phyloP scores from a whole-genome alignment of 2,329 filamentous ascomycete species.

The Scedosporium apiospermum region DNA sequence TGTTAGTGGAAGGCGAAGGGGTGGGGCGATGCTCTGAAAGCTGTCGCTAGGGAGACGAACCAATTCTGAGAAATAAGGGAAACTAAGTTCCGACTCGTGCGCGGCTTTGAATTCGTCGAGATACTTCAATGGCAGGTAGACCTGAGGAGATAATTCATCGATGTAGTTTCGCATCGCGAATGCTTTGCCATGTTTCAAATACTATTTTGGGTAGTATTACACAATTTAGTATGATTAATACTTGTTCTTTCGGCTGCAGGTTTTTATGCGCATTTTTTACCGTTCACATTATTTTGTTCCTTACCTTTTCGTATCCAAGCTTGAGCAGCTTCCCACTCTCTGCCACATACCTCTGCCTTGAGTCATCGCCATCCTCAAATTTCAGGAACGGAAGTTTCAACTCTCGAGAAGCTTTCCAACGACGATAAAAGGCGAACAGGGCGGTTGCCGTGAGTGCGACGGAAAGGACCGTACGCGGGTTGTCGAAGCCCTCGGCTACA shows the following conservation, averaged over 20 bases:
- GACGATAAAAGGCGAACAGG: neutral
- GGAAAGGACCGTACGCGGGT: neutral
- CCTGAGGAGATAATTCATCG: conserved; percentile 1
- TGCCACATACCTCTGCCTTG: conserved; percentile 3
- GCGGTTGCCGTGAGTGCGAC: neutral
- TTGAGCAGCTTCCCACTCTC: conserved; percentile 2
- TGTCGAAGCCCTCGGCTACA: neutral
- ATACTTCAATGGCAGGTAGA: conserved; percentile 2
- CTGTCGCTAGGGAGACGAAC: neutral
- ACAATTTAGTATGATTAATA: neutral
- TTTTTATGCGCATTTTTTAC: neutral
- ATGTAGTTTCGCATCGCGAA: conserved; percentile 5
- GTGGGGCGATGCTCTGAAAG: neutral
- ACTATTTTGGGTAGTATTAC: neutral
- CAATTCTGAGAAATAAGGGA: conserved; percentile 3
- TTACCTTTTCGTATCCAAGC: conserved; percentile 4
- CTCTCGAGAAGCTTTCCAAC: neutral
- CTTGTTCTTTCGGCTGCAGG: neutral
- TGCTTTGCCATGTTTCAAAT: conserved; percentile 5
- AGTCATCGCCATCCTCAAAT: conserved; percentile 4
- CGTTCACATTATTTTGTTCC: neutral
- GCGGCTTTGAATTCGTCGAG: conserved; percentile 3
- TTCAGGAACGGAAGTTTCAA: neutral
- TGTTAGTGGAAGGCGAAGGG: neutral
- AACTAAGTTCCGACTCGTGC: conserved; percentile 1